A percentile compares a stretch with the other conserved stretches of the same genome.
These are phyloP conservation scores for Dendrobium chrysotoxum DNA, from an alignment of 106 monocot genomes.

Conservation along the genomic window DNA sequence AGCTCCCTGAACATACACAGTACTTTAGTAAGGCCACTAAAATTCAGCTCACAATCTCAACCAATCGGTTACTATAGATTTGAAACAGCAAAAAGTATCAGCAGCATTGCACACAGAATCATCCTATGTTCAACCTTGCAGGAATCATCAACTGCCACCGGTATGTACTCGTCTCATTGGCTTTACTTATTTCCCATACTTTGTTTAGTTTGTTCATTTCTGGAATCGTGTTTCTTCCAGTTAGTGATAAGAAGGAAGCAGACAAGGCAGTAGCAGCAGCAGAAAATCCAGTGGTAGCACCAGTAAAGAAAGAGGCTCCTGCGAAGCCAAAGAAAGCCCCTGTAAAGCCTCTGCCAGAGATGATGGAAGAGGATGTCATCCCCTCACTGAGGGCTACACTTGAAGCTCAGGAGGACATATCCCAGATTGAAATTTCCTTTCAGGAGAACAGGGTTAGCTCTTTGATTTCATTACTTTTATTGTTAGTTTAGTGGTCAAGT, in stretches of 20 bases:
- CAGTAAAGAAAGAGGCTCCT: slow-evolving; percentile 3
- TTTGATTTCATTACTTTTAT: no score
- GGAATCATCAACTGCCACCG: slow-evolving; percentile 33
- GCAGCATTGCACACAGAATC: background rate
- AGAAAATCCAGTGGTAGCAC: background rate
- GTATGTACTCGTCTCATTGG: background rate
- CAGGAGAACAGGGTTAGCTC: slow-evolving; percentile 38
- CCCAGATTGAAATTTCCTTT: slow-evolving; percentile 49
- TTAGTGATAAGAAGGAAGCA: slow-evolving; percentile 27
- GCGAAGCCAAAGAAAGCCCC: slow-evolving; percentile 44
- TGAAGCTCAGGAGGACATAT: slow-evolving; percentile 44
- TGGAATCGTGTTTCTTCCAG: slow-evolving; percentile 10
- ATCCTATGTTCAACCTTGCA: slow-evolving; percentile 16
- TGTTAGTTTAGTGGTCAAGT: no score
- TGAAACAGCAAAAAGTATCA: slow-evolving; percentile 1
- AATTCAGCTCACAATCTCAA: background rate
- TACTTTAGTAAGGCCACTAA: slow-evolving; percentile 23
- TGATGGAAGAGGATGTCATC: slow-evolving; percentile 65
- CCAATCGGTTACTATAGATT: background rate
- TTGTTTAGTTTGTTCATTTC: background rate
- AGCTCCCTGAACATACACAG: slow-evolving; percentile 26
- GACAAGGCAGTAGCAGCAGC: slow-evolving; percentile 6
- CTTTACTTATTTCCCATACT: background rate
- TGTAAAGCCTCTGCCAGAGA: slow-evolving; percentile 33
- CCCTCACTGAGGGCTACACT: slow-evolving; percentile 46